A percentile compares a stretch with the other conserved stretches of the same genome.
Evolutionary conservation across 2,329 filamentous ascomycete species (phyloP).

Genomic region (Xylaria sp.): DNA sequence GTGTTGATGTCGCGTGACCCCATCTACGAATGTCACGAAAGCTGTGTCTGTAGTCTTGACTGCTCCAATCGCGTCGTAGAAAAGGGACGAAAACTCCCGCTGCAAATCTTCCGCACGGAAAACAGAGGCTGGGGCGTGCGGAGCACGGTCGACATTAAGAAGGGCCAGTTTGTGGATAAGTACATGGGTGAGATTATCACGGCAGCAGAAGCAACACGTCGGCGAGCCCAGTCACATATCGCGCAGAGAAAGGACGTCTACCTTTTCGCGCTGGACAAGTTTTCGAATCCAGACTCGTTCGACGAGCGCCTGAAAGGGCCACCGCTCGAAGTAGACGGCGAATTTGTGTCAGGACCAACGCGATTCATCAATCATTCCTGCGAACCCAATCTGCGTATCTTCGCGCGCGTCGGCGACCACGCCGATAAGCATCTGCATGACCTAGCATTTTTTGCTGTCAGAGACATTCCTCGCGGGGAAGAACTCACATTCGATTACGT

Average conservation of each 20-base stretch:
- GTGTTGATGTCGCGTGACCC: conserved; percentile 66
- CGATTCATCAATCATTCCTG: conserved; percentile 88
- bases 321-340: conserved; percentile 73
- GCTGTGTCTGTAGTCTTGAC: conserved; percentile 70
- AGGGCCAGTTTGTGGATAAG: conserved; percentile 82
- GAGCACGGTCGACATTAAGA: conserved; percentile 70
- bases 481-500: conserved; percentile 86
- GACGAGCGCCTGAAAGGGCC: conserved; percentile 67
- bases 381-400: conserved; percentile 81
- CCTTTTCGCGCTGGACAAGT: conserved; percentile 85
- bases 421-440: conserved; percentile 80
- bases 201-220: conserved; percentile 69
- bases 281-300: conserved; percentile 67
- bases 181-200: conserved; percentile 81
- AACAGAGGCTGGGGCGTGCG: conserved; percentile 82
- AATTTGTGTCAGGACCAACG: conserved; percentile 81
- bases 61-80: conserved; percentile 84
- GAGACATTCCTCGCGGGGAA: conserved; percentile 71
- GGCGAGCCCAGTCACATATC: conserved; percentile 67
- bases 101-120: conserved; percentile 80
- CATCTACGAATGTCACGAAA: conserved; percentile 84
- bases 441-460: conserved; percentile 78
- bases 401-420: conserved; percentile 81
- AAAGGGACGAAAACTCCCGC: conserved; percentile 73
- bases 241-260: conserved; percentile 78